phyloP scores from a whole-genome alignment of 1,139 yeast genomes.

The Saccharomycopsis crataegensis region DNA sequence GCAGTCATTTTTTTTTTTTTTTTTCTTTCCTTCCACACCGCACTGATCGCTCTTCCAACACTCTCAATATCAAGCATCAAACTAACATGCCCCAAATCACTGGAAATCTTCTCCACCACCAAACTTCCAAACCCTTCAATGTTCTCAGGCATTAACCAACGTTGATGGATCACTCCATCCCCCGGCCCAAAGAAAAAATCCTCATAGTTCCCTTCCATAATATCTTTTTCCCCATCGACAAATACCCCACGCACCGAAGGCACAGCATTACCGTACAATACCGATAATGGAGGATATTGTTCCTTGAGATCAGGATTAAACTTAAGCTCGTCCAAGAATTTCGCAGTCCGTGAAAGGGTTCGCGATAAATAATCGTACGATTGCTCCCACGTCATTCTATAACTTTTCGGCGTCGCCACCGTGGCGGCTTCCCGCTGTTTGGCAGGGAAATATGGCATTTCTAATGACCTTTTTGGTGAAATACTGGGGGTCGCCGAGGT shows the following conservation, averaged over 20 bases:
- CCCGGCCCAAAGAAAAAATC: slow-evolving; percentile 84
- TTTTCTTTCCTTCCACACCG: not conserved
- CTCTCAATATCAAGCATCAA: slow-evolving; percentile 66
- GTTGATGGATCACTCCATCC: slow-evolving; percentile 85
- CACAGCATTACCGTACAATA: slow-evolving; percentile 70
- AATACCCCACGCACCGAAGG: slow-evolving; percentile 81
- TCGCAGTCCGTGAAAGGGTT: slow-evolving; percentile 53
- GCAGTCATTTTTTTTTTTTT: no score
- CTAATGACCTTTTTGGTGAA: not conserved
- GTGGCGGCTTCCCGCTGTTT: not conserved
- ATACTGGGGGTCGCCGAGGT: not conserved
- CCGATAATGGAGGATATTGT: slow-evolving; percentile 74
- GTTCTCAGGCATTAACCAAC: slow-evolving; percentile 72
- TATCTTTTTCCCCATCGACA: slow-evolving; percentile 54
- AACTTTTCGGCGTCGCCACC: not conserved
- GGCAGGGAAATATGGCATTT: not conserved
- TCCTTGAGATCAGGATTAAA: slow-evolving; percentile 39
- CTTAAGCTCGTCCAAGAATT: slow-evolving; percentile 50
- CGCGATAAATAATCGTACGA: slow-evolving; percentile 58
- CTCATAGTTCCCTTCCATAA: slow-evolving; percentile 63
- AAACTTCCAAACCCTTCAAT: slow-evolving; percentile 50
- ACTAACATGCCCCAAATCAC: slow-evolving; percentile 70
- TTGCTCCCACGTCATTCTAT: slow-evolving; percentile 40
- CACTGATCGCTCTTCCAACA: slow-evolving; percentile 62
- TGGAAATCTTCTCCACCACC: slow-evolving; percentile 47